Evolutionary conservation across 1,139 yeast species (phyloP).

Genomic region (Magnusiomyces fungicola): DNA sequence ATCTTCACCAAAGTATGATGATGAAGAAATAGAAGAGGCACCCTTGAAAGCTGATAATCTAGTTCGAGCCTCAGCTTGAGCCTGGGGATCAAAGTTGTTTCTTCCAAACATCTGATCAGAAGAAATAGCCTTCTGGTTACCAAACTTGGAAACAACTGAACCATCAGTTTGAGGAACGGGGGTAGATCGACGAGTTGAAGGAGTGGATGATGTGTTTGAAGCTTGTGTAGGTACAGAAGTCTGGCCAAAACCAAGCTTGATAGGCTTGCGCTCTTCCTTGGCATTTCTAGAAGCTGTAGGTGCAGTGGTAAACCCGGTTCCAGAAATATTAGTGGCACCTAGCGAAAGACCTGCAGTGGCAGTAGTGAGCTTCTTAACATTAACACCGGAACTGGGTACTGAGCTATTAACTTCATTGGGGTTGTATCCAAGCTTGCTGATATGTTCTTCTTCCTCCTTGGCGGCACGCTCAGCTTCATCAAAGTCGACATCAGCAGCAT

Average conservation of each 20-base stretch:
- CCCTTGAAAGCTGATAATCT: constrained; percentile 77
- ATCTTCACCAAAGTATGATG: constrained; percentile 88
- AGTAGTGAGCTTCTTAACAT: constrained; percentile 22
- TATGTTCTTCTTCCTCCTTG: constrained; percentile 69
- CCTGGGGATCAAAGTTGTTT: constrained; percentile 70
- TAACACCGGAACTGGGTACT: constrained; percentile 32
- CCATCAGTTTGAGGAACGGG: constrained; percentile 34
- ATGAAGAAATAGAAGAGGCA: constrained; percentile 85
- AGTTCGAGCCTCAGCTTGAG: constrained; percentile 68
- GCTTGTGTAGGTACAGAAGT: constrained; percentile 16
- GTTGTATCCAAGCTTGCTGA: constrained; percentile 63
- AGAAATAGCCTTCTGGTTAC: constrained; percentile 86
- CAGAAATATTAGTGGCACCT: background rate
- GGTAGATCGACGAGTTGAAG: constrained; percentile 19
- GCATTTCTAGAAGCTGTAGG: constrained; percentile 13
- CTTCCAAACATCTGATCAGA: constrained; percentile 93
- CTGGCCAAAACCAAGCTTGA: constrained; percentile 35
- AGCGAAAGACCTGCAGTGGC: constrained; percentile 10
- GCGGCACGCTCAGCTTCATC: constrained; percentile 90
- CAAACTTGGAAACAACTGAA: constrained; percentile 52
- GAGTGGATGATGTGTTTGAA: background rate
- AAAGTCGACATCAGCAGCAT: constrained; percentile 70
- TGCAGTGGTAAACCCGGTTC: constrained; percentile 11
- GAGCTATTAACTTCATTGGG: constrained; percentile 40
- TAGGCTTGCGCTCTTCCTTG: constrained; percentile 20